Base-by-base conservation (phyloP, 495 filamentous ascomycete genomes). In the Penicillium lagena region DNA sequence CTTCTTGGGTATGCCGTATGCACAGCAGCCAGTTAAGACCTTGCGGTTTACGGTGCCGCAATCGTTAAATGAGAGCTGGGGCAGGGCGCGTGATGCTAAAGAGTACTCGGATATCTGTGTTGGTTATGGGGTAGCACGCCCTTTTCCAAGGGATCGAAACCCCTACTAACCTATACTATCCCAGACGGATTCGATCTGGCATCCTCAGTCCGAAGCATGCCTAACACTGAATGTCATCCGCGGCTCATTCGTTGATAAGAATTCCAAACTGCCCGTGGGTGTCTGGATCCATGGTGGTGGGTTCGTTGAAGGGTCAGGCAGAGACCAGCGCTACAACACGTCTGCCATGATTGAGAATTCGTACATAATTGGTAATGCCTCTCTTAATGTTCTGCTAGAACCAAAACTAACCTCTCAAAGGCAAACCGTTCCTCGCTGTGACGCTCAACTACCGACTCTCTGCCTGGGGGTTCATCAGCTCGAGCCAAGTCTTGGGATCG, bases 201-300 rank as follows among this genome's bases (percentile, higher is more conserved):
- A 66, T 63, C 49, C 51, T 52, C 59, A 45, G 30, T 63, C 58
- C 11, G 77, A 82, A 50, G 77, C 77, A 42, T 82, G 78, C 54
- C 60, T 82, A 4, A 76, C 73, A 27, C 49, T 81, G 10, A 81
- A 81, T 42, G 66, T 81, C 7, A 58, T 79, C 33, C 66, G 76
- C 5, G 64, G 70, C 12, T 49, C 69, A 12, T 68, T 63, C 7
- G 58, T 60, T 12, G 54, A 62, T 14, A 44, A 47, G 5, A 41
- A 50, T 29, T 61, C 59, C 7, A 63, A 56, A 27, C 60, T 70
- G 22, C 74, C 73, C 5, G 71, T 75, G 27, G 63, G 66, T 6
- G 72, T 81, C 33, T 84, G 77, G 75, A 77, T 84, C 27, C 75
- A 80, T 49, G 80, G 80, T 11, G 81, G 82, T 31, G 78, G 76